phyloP scores from a whole-genome alignment of 192 early-diverging fungal genomes.

The Backusella liffmaniae region DNA sequence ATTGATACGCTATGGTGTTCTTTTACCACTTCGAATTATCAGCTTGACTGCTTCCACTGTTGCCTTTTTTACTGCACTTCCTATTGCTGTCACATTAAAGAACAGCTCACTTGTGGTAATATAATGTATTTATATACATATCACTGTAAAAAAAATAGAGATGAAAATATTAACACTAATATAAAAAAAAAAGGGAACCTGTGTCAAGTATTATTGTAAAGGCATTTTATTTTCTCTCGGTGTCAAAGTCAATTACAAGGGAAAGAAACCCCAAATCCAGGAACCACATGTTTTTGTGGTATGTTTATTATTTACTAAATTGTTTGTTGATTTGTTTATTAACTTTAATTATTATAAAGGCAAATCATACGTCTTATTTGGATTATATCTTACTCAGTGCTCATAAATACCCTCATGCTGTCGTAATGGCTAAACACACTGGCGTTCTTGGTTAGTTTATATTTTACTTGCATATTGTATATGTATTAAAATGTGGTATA shows the following conservation, averaged over 20 bases:
- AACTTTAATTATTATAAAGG: slow-evolving; percentile 10
- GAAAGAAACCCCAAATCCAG: slow-evolving; percentile 11
- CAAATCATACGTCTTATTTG: slow-evolving; percentile 29
- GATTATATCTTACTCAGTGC: slow-evolving; percentile 32
- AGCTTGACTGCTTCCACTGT: slow-evolving; percentile 4
- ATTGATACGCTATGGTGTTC: slow-evolving; percentile 22
- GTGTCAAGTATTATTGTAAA: slow-evolving; percentile 27
- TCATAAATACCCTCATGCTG: slow-evolving; percentile 26
- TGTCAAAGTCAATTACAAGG: slow-evolving; percentile 9
- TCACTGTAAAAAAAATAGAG: not conserved
- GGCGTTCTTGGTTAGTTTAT: slow-evolving; percentile 21
- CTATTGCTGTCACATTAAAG: slow-evolving; percentile 21
- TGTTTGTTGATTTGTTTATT: not conserved
- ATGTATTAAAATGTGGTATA: not conserved
- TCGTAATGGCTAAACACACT: slow-evolving; percentile 23
- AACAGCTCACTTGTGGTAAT: slow-evolving; percentile 23
- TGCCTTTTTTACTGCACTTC: slow-evolving; percentile 23
- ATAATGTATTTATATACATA: not conserved
- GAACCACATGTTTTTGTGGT: slow-evolving; percentile 33
- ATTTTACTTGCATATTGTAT: not conserved
- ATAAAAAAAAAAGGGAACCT: slow-evolving; percentile 10
- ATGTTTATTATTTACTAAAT: not conserved
- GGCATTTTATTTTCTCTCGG: slow-evolving; percentile 25
- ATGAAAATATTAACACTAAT: not conserved
- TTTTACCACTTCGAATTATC: slow-evolving; percentile 17